Evolutionary conservation across 345 rosid genomes (phyloP).

Genomic region (Fremontodendron californicum): DNA sequence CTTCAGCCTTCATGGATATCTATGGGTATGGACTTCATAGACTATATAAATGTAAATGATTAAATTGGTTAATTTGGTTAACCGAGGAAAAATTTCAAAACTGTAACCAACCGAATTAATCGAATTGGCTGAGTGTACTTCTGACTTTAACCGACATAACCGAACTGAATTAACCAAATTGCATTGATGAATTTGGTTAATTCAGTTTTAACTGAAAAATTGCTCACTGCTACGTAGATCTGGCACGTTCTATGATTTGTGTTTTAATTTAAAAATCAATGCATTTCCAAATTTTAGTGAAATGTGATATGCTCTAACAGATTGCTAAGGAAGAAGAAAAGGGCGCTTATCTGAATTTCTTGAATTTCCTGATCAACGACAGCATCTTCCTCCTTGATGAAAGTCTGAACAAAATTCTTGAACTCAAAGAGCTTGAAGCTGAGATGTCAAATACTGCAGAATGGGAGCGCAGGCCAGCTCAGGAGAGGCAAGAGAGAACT

Average conservation of each 20-base stretch:
- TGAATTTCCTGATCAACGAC: conserved; percentile 94
- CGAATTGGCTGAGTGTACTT: too few relatives aligned
- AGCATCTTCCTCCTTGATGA: conserved; percentile 98
- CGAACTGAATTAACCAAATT: too few relatives aligned
- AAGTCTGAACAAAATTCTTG: conserved; percentile 95
- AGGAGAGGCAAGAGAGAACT: conserved; percentile 97
- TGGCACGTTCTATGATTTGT: background rate
- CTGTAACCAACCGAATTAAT: too few relatives aligned
- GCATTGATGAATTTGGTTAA: too few relatives aligned
- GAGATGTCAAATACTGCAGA: conserved; percentile 89
- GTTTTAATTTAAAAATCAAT: conserved; percentile 4
- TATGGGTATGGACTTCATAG: too few relatives aligned
- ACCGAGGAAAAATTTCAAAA: too few relatives aligned
- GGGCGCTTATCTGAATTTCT: conserved; percentile 97
- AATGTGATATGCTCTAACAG: conserved; percentile 39
- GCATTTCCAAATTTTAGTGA: background rate
- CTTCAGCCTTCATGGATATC: too few relatives aligned
- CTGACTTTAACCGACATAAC: too few relatives aligned
- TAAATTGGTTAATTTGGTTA: too few relatives aligned
- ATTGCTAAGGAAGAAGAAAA: conserved; percentile 98
- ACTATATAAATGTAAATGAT: too few relatives aligned
- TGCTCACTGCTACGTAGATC: too few relatives aligned
- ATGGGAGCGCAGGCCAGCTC: conserved; percentile 93
- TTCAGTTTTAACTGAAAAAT: too few relatives aligned
- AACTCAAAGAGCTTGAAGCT: conserved; percentile 88